These are phyloP conservation scores for Tolypocladium album DNA, from an alignment of 2,329 filamentous ascomycete genomes.

Conservation along the genomic window DNA sequence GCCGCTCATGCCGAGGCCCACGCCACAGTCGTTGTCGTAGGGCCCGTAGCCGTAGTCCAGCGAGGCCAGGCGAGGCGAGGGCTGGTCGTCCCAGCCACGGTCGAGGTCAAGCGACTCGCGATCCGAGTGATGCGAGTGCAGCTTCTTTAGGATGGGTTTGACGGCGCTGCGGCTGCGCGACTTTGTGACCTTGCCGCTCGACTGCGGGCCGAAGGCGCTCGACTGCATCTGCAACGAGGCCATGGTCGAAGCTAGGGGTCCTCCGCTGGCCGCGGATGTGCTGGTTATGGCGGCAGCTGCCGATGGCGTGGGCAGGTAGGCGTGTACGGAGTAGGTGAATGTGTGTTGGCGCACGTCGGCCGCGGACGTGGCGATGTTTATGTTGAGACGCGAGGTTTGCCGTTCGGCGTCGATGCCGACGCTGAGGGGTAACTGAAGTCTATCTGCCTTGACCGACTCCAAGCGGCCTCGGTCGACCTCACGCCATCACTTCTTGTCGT, in stretches of 20 bases:
- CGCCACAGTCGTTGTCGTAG: slow-evolving; percentile 14
- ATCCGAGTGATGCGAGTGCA: slow-evolving; percentile 37
- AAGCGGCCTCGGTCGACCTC: not conserved
- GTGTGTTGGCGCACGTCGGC: not conserved
- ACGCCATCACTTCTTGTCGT: not conserved
- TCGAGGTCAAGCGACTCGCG: slow-evolving; percentile 54
- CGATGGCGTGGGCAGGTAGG: not conserved
- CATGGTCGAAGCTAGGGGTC: slow-evolving; percentile 7
- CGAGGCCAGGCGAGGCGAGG: slow-evolving; percentile 5
- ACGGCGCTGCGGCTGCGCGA: slow-evolving; percentile 35
- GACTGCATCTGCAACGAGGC: slow-evolving; percentile 18
- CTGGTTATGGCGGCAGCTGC: not conserved
- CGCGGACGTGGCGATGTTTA: not conserved
- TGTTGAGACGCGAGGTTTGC: not conserved
- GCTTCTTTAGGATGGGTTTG: slow-evolving; percentile 54
- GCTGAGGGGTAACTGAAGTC: not conserved
- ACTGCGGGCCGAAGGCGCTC: slow-evolving; percentile 3
- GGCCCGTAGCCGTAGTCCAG: slow-evolving; percentile 12
- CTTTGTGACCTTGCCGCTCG: slow-evolving; percentile 27
- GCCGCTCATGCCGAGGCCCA: slow-evolving; percentile 6
- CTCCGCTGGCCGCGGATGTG: not conserved
- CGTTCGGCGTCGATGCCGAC: not conserved
- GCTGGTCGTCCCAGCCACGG: slow-evolving; percentile 47
- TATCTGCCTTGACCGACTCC: not conserved
- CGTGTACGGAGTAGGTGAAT: not conserved